Evolutionary conservation across 129 eudicot genomes (phyloP), one percentile per base, ranked within the genome.

Genomic region (Pseudognaphalium luteoalbum): DNA sequence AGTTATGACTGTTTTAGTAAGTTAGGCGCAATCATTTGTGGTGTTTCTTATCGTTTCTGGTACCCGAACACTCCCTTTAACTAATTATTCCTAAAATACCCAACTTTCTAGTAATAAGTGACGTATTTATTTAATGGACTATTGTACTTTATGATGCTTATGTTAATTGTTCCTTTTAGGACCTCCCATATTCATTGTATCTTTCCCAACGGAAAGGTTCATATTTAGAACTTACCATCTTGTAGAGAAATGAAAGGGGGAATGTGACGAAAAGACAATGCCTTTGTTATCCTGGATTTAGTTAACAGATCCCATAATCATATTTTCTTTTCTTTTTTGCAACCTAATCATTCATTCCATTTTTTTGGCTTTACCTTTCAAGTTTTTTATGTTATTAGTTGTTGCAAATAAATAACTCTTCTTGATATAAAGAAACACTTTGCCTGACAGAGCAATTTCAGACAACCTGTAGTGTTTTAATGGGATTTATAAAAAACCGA

Each of bases 71-170:
- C 70, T 52, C 37, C 69, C 9, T 80, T 50, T 80, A 73, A 67
- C 83, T 57, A 80, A 80, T 20, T 66, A 66, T 66, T 41, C 79
- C 70, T 56, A 80, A 80, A 80, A 42, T 29, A 37, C 28, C 70
- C 54, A 22, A 80, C 78, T 41, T 66, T 68, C 16, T 73, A 28
- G 57, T 66, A 9, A 30, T 15, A 66, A 30, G 19, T 54, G 68
- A 35, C 63, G 54, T 72, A 65, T 35, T 12, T 71, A 3, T 62
- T 51, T 63, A 7, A 78, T 61, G 71, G 65, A 25, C 54, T 22
- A 37, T 70, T 44, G 39, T 60, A 60, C 61, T 71, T 32, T 30
- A 70, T 61, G 19, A 39, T 32, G 66, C 44, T 32, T 68, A 28
- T 37, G 68, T n/a, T 75, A 65, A 52, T 19, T 15, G 66, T 59